phyloP scores from a whole-genome alignment of 495 filamentous ascomycete genomes.

The Xylaria flabelliformis region DNA sequence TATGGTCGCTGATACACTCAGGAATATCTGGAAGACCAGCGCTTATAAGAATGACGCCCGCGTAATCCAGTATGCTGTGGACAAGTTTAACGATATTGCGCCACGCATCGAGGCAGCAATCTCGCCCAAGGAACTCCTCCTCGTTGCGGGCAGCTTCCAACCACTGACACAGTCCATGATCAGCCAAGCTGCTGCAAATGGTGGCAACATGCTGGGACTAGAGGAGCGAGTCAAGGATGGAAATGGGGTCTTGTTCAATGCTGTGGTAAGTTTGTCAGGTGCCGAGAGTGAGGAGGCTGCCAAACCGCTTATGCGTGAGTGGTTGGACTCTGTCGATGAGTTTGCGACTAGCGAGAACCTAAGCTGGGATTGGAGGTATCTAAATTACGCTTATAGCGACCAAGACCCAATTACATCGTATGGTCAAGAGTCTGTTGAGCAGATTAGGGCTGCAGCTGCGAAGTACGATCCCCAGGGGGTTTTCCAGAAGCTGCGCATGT shows the following conservation, averaged over 20 bases:
- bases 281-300: conserved; percentile 33
- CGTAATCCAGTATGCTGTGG: conserved; percentile 21
- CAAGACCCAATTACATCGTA: conserved; percentile 56
- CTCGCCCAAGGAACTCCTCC: conserved; percentile 28
- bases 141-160: conserved; percentile 50
- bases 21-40: conserved; percentile 18
- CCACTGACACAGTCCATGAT: conserved; percentile 48
- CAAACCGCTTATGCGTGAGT: conserved; percentile 25
- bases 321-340: conserved; percentile 28
- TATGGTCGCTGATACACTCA: background rate
- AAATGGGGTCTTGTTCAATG: conserved; percentile 33
- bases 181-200: conserved; percentile 49
- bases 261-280: conserved; percentile 24
- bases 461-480: conserved; percentile 56
- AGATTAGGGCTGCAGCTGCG: conserved; percentile 41
- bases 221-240: conserved; percentile 30
- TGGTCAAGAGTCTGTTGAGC: conserved; percentile 47
- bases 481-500: conserved; percentile 49
- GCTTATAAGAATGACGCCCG: conserved; percentile 24
- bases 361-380: conserved; percentile 35
- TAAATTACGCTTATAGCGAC: conserved; percentile 47
- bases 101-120: conserved; percentile 7
- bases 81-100: conserved; percentile 16
- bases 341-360: conserved; percentile 29
- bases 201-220: conserved; percentile 58